These are phyloP conservation scores for Nicotiana rustica DNA, from an alignment of 305 asterid species.

Conservation along the genomic window DNA sequence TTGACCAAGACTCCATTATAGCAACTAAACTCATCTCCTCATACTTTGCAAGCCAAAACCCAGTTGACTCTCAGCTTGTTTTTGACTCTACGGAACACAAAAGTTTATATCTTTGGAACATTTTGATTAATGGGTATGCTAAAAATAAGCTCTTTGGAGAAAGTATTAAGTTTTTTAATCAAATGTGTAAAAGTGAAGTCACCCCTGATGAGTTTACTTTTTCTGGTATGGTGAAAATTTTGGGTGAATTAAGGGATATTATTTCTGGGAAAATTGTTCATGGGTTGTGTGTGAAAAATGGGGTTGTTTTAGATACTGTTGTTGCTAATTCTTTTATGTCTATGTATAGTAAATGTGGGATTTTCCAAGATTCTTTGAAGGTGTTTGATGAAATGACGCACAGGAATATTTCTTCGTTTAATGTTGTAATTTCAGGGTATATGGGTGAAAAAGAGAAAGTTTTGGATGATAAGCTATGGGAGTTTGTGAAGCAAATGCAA, in stretches of 20 bases:
- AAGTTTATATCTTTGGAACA: conserved; percentile 60
- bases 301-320: conserved; percentile 58
- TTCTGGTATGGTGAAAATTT: conserved; percentile 57
- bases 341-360: conserved; percentile 59
- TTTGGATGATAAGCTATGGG: conserved; percentile 45
- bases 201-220: conserved; percentile 67
- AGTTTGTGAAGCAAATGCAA: conserved; percentile 59
- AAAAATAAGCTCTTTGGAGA: conserved; percentile 44
- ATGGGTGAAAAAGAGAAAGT: conserved; percentile 38
- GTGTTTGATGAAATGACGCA: conserved; percentile 73
- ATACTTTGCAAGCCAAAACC: conserved; percentile 50
- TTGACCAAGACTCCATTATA: conserved; percentile 55
- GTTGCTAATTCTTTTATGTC: conserved; percentile 71
- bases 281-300: conserved; percentile 53
- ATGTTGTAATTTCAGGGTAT: conserved; percentile 59
- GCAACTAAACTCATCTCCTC: conserved; percentile 71
- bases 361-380: conserved; percentile 49
- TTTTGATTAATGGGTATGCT: conserved; percentile 66
- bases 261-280: conserved; percentile 56
- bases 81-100: conserved; percentile 53
- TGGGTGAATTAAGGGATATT: conserved; percentile 54
- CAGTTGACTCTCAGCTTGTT: conserved; percentile 48
- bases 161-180: conserved; percentile 60
- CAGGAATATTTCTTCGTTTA: conserved; percentile 65
- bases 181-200: conserved; percentile 46